A percentile compares a stretch with the other conserved stretches of the same genome.
Conservation (phyloP, 1,284 basidiomycete species). For the Ustilago vetiveriae region DNA sequence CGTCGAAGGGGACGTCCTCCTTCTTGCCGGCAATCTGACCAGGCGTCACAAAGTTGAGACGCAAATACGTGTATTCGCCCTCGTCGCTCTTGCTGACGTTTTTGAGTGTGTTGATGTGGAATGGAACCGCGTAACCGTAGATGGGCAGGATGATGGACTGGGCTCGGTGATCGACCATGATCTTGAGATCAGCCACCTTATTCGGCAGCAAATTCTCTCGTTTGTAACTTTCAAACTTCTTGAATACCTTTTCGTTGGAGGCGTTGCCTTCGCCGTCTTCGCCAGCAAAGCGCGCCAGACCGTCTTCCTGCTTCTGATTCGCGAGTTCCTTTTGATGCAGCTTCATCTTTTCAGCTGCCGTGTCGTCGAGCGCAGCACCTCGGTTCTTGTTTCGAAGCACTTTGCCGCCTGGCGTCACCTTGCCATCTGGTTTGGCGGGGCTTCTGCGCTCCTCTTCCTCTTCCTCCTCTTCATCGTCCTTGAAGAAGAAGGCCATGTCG, state of each 20-base stretch:
- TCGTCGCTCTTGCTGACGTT: conserved; percentile 98
- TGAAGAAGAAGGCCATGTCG: conserved; percentile 86
- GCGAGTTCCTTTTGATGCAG: conserved; percentile 91
- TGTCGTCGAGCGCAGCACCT: conserved; percentile 82
- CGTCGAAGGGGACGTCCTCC: conserved; percentile 99
- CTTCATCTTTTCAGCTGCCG: conserved; percentile 78
- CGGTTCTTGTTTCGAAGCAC: conserved; percentile 68
- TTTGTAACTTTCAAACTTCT: conserved; percentile 96
- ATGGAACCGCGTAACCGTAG: conserved; percentile 93
- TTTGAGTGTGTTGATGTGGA: conserved; percentile 98
- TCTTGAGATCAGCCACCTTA: conserved; percentile 71
- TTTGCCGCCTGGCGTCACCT: conserved; percentile 59
- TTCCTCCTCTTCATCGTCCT: conserved; percentile 65
- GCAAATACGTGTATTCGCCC: conserved; percentile 90
- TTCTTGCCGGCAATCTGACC: conserved; percentile 98
- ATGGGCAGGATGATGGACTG: conserved; percentile 91
- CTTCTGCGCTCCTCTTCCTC: conserved; percentile 39
- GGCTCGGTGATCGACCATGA: conserved; percentile 88
- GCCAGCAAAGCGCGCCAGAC: conserved; percentile 80
- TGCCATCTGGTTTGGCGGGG: conserved; percentile 44
- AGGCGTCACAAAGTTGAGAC: conserved; percentile 98
- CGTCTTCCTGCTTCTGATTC: conserved; percentile 79
- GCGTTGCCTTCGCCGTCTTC: conserved; percentile 71
- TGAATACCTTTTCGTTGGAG: conserved; percentile 79
- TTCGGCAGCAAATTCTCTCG: conserved; percentile 86